These are phyloP conservation scores for Aspergillus sergii DNA, from an alignment of 2,329 filamentous ascomycete genomes.

Conservation along the genomic window DNA sequence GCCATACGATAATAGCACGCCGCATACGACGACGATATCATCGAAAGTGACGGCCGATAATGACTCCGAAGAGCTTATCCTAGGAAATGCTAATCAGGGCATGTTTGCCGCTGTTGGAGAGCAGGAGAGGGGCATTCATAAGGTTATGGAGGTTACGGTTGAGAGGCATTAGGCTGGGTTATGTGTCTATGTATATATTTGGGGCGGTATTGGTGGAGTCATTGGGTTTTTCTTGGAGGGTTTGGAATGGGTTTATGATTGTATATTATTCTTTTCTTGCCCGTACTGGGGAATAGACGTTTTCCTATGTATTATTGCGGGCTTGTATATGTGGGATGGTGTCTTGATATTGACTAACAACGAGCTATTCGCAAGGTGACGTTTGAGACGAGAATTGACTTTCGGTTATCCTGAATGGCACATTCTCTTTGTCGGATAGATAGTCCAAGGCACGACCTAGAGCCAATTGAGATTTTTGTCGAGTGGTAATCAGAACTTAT, in stretches of 20 bases:
- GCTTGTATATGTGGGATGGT: too few relatives aligned
- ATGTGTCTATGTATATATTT: neutral
- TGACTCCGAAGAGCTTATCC: constrained; percentile 10
- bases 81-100: neutral
- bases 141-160: constrained; percentile 19
- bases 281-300: neutral
- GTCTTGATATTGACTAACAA: too few relatives aligned
- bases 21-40: constrained; percentile 9
- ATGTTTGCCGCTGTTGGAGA: neutral
- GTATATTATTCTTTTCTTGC: neutral
- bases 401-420: too few relatives aligned
- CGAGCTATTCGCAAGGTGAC: too few relatives aligned
- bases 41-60: constrained; percentile 1
- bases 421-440: too few relatives aligned
- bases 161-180: constrained; percentile 11
- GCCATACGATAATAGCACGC: neutral
- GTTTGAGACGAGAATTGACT: too few relatives aligned
- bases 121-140: constrained; percentile 12
- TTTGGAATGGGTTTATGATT: too few relatives aligned
- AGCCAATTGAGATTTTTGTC: too few relatives aligned
- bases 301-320: neutral
- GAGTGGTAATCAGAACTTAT: too few relatives aligned
- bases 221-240: too few relatives aligned
- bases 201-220: neutral
- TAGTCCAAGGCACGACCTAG: too few relatives aligned